These are phyloP conservation scores for Nissolia schottii DNA, from an alignment of 306 rosid species.

Conservation along the genomic window DNA sequence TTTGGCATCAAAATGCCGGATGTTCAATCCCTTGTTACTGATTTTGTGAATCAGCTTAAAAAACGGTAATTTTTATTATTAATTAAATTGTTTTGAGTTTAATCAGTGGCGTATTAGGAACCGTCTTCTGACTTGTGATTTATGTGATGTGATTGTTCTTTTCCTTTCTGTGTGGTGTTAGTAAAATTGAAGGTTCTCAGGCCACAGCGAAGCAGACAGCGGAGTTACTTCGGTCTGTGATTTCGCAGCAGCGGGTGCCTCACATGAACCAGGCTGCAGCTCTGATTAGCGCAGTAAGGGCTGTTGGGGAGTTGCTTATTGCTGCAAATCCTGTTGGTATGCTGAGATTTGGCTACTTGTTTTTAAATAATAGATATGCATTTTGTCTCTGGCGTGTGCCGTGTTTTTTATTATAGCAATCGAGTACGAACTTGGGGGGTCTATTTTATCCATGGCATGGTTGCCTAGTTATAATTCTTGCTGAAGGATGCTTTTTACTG, in stretches of 20 bases:
- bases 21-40: constrained; percentile 70
- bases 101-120: constrained; percentile 1
- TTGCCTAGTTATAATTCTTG: background rate
- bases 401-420: background rate
- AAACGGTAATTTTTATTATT: constrained; percentile 50
- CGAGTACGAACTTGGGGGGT: background rate
- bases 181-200: constrained; percentile 94
- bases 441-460: background rate
- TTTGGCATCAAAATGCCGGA: constrained; percentile 70
- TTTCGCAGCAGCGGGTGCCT: constrained; percentile 82
- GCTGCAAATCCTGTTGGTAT: constrained; percentile 93
- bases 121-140: background rate
- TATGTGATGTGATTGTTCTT: background rate
- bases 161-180: constrained; percentile 25
- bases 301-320: constrained; percentile 90
- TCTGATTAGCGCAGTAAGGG: constrained; percentile 74
- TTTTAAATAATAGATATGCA: background rate
- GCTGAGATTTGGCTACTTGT: background rate
- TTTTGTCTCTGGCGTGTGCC: background rate
- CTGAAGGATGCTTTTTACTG: constrained; percentile 10
- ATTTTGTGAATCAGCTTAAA: constrained; percentile 66
- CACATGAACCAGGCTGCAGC: constrained; percentile 78
- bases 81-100: constrained; percentile 5
- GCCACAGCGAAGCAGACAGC: constrained; percentile 85
- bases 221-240: constrained; percentile 75